Conservation (phyloP, 306 rosid genomes). For the Rosa rugosa region DNA sequence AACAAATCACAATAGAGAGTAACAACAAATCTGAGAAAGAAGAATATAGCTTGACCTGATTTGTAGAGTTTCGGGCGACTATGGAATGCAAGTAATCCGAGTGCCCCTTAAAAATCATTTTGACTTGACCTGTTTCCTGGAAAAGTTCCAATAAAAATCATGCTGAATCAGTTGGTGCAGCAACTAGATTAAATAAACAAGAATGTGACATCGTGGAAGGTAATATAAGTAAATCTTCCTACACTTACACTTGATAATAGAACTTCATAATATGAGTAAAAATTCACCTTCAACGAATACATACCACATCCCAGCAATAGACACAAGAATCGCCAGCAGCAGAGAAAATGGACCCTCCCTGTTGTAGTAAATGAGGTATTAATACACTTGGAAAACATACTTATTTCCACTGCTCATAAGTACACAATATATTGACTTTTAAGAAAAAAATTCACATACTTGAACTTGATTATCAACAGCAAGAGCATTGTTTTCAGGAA, state of each 20-base stretch:
- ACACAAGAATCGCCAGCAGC: conserved; percentile 96
- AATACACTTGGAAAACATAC: conserved; percentile 17
- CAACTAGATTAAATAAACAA: conserved; percentile 10
- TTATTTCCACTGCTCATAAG: not conserved
- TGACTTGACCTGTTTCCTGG: conserved; percentile 76
- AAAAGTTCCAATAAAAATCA: conserved; percentile 31
- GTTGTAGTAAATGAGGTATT: conserved; percentile 29
- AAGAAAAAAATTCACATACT: conserved; percentile 37
- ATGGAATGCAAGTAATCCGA: conserved; percentile 81
- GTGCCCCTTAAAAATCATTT: conserved; percentile 82
- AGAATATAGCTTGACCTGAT: conserved; percentile 57
- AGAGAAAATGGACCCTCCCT: conserved; percentile 81
- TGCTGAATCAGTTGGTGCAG: conserved; percentile 11
- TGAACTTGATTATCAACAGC: conserved; percentile 70
- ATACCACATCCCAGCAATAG: conserved; percentile 98
- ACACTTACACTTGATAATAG: no score
- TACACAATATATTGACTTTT: conserved; percentile 9
- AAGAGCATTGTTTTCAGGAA: conserved; percentile 95
- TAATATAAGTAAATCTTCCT: not conserved
- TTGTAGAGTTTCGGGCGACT: conserved; percentile 74
- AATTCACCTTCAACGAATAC: conserved; percentile 59
- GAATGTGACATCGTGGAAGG: not conserved
- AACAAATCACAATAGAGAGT: conserved; percentile 24
- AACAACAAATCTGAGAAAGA: conserved; percentile 7
- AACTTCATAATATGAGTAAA: not conserved